Conservation (phyloP, 2,329 filamentous ascomycete species). For the Tolypocladium endophyticum region DNA sequence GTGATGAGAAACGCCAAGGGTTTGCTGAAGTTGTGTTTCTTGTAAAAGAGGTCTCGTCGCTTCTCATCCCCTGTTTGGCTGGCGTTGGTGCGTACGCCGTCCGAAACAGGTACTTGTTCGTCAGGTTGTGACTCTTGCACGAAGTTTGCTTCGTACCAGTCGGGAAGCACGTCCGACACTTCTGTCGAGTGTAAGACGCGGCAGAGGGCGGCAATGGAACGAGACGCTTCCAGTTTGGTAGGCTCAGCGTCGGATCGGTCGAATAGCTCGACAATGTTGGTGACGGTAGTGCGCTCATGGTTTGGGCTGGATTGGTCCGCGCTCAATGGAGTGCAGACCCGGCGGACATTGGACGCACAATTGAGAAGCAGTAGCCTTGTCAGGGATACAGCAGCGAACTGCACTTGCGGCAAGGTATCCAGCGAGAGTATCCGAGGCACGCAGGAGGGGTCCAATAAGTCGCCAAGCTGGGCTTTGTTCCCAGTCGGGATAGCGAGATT, state of each 20-base stretch:
- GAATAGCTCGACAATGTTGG: slow-evolving; percentile 27
- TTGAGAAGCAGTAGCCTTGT: slow-evolving; percentile 44
- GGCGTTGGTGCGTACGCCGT: slow-evolving; percentile 7
- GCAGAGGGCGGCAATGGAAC: slow-evolving; percentile 41
- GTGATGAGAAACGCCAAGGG: slow-evolving; percentile 41
- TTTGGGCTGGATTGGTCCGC: slow-evolving; percentile 16
- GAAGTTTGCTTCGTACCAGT: slow-evolving; percentile 12
- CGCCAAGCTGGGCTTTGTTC: slow-evolving; percentile 43
- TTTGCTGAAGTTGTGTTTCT: slow-evolving; percentile 28
- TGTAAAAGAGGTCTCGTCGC: slow-evolving; percentile 31
- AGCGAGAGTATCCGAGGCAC: slow-evolving; percentile 45
- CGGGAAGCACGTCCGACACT: slow-evolving; percentile 18
- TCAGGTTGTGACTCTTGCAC: background rate
- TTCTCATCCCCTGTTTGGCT: slow-evolving; percentile 1
- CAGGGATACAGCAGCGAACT: slow-evolving; percentile 49
- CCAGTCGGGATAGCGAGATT: slow-evolving; percentile 48
- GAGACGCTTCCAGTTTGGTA: slow-evolving; percentile 48
- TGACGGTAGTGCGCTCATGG: slow-evolving; percentile 20
- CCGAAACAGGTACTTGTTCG: slow-evolving; percentile 11
- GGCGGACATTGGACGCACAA: slow-evolving; percentile 39
- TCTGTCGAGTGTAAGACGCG: slow-evolving; percentile 39
- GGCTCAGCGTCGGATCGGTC: slow-evolving; percentile 32
- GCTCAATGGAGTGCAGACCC: slow-evolving; percentile 32
- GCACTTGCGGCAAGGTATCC: slow-evolving; percentile 42
- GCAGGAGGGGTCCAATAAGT: slow-evolving; percentile 31